Conservation (phyloP, 2,329 filamentous ascomycete genomes). For the Pseudopyricularia cyperi region DNA sequence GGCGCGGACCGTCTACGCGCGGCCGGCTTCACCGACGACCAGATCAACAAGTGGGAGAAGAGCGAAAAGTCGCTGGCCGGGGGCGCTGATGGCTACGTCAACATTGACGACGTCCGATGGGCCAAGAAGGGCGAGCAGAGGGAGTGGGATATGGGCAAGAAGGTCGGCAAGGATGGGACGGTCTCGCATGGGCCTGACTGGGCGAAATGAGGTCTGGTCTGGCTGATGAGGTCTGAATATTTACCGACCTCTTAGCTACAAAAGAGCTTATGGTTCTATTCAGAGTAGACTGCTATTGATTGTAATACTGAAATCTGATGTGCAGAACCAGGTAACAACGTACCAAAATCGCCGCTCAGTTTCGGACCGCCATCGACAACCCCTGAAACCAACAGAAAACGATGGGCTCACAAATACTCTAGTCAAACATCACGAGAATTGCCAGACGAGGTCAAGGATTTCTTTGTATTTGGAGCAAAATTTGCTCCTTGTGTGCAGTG, state of each 20-base stretch:
- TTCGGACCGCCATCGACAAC: too few relatives aligned
- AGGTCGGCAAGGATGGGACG: slow-evolving; percentile 6
- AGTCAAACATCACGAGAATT: neutral
- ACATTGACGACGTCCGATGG: slow-evolving; percentile 60
- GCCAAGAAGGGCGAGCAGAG: slow-evolving; percentile 50
- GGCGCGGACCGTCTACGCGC: slow-evolving; percentile 64
- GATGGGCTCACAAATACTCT: too few relatives aligned
- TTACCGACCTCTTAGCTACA: too few relatives aligned
- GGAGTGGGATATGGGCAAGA: slow-evolving; percentile 48
- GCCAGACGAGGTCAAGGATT: slow-evolving; percentile 2
- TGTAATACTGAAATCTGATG: too few relatives aligned
- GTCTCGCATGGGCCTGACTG: slow-evolving; percentile 6
- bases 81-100: slow-evolving; percentile 42
- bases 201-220: slow-evolving; percentile 3
- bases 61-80: slow-evolving; percentile 20
- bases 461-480: slow-evolving; percentile 2
- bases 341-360: too few relatives aligned
- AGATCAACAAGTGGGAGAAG: slow-evolving; percentile 58
- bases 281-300: too few relatives aligned
- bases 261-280: too few relatives aligned
- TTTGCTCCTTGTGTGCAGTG: neutral
- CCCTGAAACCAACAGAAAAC: too few relatives aligned
- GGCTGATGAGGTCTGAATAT: neutral
- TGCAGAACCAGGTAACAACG: too few relatives aligned
- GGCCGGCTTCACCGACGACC: slow-evolving; percentile 66